These are phyloP conservation scores for Coemansia sp. DNA, from an alignment of 192 early-diverging fungal genomes.

Conservation along the genomic window DNA sequence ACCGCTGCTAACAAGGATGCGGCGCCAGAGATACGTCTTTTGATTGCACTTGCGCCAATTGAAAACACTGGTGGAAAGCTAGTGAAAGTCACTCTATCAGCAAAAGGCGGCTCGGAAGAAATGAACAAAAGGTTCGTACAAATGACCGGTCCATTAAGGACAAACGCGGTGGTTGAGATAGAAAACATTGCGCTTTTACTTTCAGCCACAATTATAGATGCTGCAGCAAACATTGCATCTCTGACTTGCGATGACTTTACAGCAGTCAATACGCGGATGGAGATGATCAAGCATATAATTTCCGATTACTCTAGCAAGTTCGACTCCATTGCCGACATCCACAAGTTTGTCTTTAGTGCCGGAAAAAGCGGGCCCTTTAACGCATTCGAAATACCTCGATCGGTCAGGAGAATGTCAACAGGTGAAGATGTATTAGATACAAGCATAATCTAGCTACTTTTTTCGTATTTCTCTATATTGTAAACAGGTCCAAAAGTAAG, in stretches of 20 bases:
- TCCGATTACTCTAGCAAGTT: slow-evolving; percentile 21
- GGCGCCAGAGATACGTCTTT: slow-evolving; percentile 15
- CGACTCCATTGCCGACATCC: slow-evolving; percentile 17
- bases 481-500: not conserved
- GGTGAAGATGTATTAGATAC: not conserved
- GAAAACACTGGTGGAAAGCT: slow-evolving; percentile 29
- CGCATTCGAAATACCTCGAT: slow-evolving; percentile 20
- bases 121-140: slow-evolving; percentile 45
- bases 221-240: slow-evolving; percentile 50
- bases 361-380: slow-evolving; percentile 42
- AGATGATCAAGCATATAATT: slow-evolving; percentile 40
- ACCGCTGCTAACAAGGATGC: not conserved
- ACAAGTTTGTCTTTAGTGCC: slow-evolving; percentile 43
- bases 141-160: slow-evolving; percentile 48
- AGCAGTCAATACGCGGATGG: slow-evolving; percentile 36
- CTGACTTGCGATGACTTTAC: slow-evolving; percentile 47
- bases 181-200: slow-evolving; percentile 35
- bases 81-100: slow-evolving; percentile 36
- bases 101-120: slow-evolving; percentile 29
- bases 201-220: slow-evolving; percentile 43
- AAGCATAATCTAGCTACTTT: not conserved
- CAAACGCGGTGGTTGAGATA: slow-evolving; percentile 31
- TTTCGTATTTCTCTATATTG: not conserved
- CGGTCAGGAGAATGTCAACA: not conserved
- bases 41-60: slow-evolving; percentile 42